Evolutionary conservation across 2,329 filamentous ascomycete species (phyloP).

Genomic region (Trichoderma atrobrunneum): DNA sequence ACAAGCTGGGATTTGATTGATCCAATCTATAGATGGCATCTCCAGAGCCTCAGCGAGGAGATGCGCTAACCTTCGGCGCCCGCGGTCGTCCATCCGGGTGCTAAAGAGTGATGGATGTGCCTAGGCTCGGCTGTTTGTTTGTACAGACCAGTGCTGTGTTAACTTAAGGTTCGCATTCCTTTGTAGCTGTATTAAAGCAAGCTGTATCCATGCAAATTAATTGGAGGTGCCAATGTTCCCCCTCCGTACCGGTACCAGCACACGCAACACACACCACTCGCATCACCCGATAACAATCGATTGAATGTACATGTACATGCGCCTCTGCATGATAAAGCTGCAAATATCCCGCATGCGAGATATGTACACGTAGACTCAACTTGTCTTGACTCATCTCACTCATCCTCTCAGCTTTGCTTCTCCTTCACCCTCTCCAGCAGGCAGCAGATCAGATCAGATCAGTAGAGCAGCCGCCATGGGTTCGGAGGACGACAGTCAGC

Average conservation of each 20-base stretch:
- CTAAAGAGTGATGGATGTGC: not conserved
- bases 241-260: not conserved
- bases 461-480: slow-evolving; percentile 21
- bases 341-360: slow-evolving; percentile 12
- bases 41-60: not conserved
- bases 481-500: slow-evolving; percentile 7
- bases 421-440: not conserved
- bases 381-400: not conserved
- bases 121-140: no score
- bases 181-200: no score
- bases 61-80: not conserved
- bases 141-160: no score
- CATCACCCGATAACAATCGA: slow-evolving; percentile 13
- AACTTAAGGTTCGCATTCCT: no score
- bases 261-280: not conserved
- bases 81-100: not conserved
- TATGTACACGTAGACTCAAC: not conserved
- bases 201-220: no score
- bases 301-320: not conserved
- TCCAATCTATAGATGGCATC: not conserved
- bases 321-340: slow-evolving; percentile 4
- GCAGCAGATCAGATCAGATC: no score
- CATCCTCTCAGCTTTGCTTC: not conserved
- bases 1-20: not conserved
- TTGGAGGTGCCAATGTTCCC: not conserved